phyloP scores from a whole-genome alignment of 495 filamentous ascomycete genomes.

The Penicillium psychrofluorescens region DNA sequence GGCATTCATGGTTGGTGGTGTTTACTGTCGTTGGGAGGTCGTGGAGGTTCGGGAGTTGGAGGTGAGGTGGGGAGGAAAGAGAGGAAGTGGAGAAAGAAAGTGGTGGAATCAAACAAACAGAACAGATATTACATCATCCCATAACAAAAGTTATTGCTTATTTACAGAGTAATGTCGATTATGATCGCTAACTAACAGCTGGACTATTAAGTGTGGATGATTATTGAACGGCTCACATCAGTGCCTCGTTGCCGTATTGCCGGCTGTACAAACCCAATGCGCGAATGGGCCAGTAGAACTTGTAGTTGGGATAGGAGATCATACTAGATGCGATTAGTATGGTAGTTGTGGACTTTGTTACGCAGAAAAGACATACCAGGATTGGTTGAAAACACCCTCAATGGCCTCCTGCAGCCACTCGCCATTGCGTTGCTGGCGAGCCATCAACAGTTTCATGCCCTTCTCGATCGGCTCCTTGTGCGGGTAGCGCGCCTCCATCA shows the following conservation, averaged over 20 bases:
- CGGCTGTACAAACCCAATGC: conserved; percentile 82
- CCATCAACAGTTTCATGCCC: conserved; percentile 77
- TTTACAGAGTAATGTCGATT: neutral
- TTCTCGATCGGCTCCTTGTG: conserved; percentile 62
- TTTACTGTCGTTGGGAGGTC: neutral
- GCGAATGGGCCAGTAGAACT: conserved; percentile 92
- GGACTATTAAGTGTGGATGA: neutral
- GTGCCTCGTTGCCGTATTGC: conserved; percentile 60
- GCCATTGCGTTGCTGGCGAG: conserved; percentile 75
- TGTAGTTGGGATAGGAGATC: conserved; percentile 99
- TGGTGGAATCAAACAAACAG: neutral
- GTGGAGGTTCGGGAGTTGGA: neutral
- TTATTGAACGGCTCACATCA: conserved; percentile 14
- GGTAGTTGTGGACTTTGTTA: too few relatives aligned
- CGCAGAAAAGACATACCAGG: too few relatives aligned
- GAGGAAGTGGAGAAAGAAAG: neutral
- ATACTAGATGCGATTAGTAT: conserved; percentile 57
- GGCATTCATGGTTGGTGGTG: conserved; percentile 43
- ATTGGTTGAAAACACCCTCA: conserved; percentile 98
- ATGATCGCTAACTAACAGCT: neutral
- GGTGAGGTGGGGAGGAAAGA: neutral
- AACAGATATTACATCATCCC: neutral
- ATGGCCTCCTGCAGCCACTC: conserved; percentile 95
- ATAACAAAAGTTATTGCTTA: neutral
- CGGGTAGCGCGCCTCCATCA: conserved; percentile 82